Conservation (phyloP, 2,329 filamentous ascomycete genomes). For the Pezicula carpinea region DNA sequence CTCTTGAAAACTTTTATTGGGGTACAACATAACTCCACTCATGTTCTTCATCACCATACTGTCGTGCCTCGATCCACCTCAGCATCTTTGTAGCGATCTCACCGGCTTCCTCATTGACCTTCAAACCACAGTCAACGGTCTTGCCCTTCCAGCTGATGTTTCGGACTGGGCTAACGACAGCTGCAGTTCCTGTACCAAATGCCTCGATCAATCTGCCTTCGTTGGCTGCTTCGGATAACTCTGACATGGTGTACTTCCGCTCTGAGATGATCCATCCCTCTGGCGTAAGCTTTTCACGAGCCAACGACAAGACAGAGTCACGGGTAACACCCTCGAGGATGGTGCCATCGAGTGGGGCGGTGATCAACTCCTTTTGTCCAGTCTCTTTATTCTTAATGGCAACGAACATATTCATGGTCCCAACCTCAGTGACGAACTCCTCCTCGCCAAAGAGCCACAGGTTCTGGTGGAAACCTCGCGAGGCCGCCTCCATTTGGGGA, state of each 20-base stretch:
- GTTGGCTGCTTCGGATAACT: slow-evolving; percentile 73
- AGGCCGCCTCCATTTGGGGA: slow-evolving; percentile 89
- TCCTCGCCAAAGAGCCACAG: slow-evolving; percentile 96
- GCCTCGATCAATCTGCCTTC: slow-evolving; percentile 89
- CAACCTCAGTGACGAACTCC: slow-evolving; percentile 94
- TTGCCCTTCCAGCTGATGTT: slow-evolving; percentile 85
- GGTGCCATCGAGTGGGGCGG: slow-evolving; percentile 93
- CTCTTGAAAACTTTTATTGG: slow-evolving; percentile 4
- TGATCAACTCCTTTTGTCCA: slow-evolving; percentile 86
- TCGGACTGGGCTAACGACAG: slow-evolving; percentile 86
- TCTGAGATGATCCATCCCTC: slow-evolving; percentile 87
- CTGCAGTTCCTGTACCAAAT: slow-evolving; percentile 90
- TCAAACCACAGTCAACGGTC: slow-evolving; percentile 77
- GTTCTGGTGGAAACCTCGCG: slow-evolving; percentile 94
- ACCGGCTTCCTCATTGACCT: slow-evolving; percentile 78
- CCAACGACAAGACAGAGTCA: slow-evolving; percentile 84
- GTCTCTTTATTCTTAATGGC: slow-evolving; percentile 81
- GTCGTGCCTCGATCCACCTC: slow-evolving; percentile 91
- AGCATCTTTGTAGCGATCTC: slow-evolving; percentile 84
- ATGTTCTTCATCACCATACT: slow-evolving; percentile 91
- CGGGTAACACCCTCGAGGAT: slow-evolving; percentile 94
- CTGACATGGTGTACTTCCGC: slow-evolving; percentile 87
- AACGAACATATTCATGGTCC: slow-evolving; percentile 98
- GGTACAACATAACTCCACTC: slow-evolving; percentile 69
- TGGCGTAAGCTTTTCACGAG: slow-evolving; percentile 74